A percentile compares a stretch with the other conserved stretches of the same genome.
These are phyloP conservation scores for Amanita exitialis DNA, from an alignment of 768 basidiomycete species.

Conservation along the genomic window DNA sequence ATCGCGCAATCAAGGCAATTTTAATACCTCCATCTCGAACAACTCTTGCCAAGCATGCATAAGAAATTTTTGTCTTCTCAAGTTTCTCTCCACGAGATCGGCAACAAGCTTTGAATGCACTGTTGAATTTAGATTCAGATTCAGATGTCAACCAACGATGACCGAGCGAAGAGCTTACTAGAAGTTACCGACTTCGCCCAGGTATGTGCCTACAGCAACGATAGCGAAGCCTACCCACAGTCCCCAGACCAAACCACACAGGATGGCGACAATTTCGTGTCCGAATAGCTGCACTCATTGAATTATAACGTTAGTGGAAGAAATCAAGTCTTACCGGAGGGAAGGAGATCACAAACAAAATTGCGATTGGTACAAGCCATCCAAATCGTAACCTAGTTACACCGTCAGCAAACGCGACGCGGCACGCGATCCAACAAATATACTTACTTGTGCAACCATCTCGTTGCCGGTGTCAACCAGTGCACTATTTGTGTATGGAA, in stretches of 20 bases:
- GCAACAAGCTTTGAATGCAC: slow-evolving; percentile 81
- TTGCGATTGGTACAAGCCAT: slow-evolving; percentile 71
- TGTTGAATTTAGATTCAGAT: slow-evolving; percentile 16
- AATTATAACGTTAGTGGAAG: background rate
- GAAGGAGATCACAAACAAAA: slow-evolving; percentile 80
- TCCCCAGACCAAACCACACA: slow-evolving; percentile 89
- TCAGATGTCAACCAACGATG: slow-evolving; percentile 1
- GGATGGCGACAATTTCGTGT: slow-evolving; percentile 82
- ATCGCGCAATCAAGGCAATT: slow-evolving; percentile 66
- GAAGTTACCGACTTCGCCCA: slow-evolving; percentile 85
- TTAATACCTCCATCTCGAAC: slow-evolving; percentile 86
- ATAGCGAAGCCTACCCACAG: slow-evolving; percentile 83
- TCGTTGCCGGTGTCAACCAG: slow-evolving; percentile 56
- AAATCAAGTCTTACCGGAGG: slow-evolving; percentile 47
- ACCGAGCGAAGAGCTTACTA: slow-evolving; percentile 41
- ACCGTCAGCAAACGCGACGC: background rate
- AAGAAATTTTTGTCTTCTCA: slow-evolving; percentile 46
- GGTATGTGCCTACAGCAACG: slow-evolving; percentile 70
- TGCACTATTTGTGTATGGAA: slow-evolving; percentile 67
- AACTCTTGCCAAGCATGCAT: slow-evolving; percentile 53
- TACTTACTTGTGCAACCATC: slow-evolving; percentile 53
- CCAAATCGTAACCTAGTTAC: slow-evolving; percentile 39
- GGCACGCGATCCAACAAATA: background rate
- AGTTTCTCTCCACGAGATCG: slow-evolving; percentile 64
- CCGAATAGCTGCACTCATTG: slow-evolving; percentile 57